phyloP scores from a whole-genome alignment of 2,329 filamentous ascomycete genomes.

The Corniculantispora saksenae region DNA sequence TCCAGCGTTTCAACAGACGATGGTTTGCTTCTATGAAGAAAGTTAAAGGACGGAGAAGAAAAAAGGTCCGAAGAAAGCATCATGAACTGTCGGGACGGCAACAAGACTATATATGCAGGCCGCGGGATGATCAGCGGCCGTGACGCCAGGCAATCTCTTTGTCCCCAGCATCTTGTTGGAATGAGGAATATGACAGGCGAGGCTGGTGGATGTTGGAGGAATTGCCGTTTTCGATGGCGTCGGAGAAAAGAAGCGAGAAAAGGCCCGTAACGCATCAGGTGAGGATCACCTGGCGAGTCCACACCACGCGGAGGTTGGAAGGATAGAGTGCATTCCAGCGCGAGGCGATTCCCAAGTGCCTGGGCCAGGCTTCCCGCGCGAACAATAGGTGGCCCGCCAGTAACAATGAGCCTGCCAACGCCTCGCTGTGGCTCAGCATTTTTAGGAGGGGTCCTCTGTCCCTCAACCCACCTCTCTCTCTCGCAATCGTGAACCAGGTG shows the following conservation, averaged over 20 bases:
- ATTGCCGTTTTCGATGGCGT: neutral
- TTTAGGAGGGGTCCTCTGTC: neutral
- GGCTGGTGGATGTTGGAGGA: neutral
- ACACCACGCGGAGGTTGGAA: conserved; percentile 3
- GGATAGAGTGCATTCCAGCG: conserved; percentile 8
- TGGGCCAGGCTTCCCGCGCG: neutral
- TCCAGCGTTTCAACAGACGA: conserved; percentile 3
- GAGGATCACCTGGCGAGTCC: neutral
- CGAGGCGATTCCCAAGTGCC: conserved; percentile 7
- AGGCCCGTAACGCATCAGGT: neutral
- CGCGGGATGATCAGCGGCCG: neutral
- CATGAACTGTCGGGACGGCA: neutral
- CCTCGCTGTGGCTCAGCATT: neutral
- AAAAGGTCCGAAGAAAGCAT: neutral
- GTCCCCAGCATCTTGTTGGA: conserved; percentile 15
- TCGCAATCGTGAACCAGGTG: neutral
- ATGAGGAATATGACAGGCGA: conserved; percentile 5
- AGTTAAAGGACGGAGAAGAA: neutral
- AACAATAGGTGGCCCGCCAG: neutral
- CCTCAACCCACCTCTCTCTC: neutral
- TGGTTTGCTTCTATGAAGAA: neutral
- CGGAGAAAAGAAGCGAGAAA: neutral
- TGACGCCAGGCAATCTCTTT: neutral
- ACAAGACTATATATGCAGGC: conserved; percentile 12
- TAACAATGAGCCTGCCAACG: neutral